These are phyloP conservation scores for Metarhizium guizhouense DNA, from an alignment of 2,329 filamentous ascomycete species.

Conservation along the genomic window DNA sequence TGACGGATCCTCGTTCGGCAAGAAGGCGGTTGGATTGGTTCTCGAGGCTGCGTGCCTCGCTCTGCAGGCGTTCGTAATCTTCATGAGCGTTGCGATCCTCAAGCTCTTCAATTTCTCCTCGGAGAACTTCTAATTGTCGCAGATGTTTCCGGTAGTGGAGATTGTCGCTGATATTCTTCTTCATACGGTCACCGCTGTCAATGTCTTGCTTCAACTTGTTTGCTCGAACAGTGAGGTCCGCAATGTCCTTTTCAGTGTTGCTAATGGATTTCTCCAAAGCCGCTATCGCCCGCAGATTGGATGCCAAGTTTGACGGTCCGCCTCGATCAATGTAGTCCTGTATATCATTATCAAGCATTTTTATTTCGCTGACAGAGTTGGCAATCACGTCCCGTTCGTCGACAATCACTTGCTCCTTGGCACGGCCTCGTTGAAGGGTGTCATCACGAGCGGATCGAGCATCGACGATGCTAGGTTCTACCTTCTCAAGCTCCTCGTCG, in stretches of 20 bases:
- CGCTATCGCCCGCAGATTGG: slow-evolving; percentile 61
- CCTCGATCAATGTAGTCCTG: slow-evolving; percentile 68
- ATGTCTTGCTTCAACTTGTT: slow-evolving; percentile 73
- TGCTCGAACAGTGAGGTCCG: slow-evolving; percentile 56
- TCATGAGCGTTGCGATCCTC: slow-evolving; percentile 72
- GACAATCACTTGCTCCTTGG: slow-evolving; percentile 63
- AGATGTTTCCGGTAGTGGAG: slow-evolving; percentile 72
- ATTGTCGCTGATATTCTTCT: slow-evolving; percentile 83
- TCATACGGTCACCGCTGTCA: slow-evolving; percentile 70
- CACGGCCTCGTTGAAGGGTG: slow-evolving; percentile 58
- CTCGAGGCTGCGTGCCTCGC: slow-evolving; percentile 60
- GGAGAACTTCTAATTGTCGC: slow-evolving; percentile 57
- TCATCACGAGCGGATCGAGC: slow-evolving; percentile 72
- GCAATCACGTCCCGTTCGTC: slow-evolving; percentile 63
- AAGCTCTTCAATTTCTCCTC: slow-evolving; percentile 62
- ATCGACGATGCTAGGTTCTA: slow-evolving; percentile 68
- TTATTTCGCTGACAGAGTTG: slow-evolving; percentile 68
- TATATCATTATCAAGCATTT: slow-evolving; percentile 68
- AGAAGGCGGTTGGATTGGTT: slow-evolving; percentile 58
- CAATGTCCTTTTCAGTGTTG: slow-evolving; percentile 58
- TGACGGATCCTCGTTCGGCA: slow-evolving; percentile 64
- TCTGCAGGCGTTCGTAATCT: slow-evolving; percentile 66
- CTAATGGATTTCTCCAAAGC: slow-evolving; percentile 57
- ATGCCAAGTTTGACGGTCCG: slow-evolving; percentile 61
- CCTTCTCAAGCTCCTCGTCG: slow-evolving; percentile 63